These are phyloP conservation scores for Pseudogymnoascus sp. DNA, from an alignment of 2,329 filamentous ascomycete genomes.

Conservation along the genomic window DNA sequence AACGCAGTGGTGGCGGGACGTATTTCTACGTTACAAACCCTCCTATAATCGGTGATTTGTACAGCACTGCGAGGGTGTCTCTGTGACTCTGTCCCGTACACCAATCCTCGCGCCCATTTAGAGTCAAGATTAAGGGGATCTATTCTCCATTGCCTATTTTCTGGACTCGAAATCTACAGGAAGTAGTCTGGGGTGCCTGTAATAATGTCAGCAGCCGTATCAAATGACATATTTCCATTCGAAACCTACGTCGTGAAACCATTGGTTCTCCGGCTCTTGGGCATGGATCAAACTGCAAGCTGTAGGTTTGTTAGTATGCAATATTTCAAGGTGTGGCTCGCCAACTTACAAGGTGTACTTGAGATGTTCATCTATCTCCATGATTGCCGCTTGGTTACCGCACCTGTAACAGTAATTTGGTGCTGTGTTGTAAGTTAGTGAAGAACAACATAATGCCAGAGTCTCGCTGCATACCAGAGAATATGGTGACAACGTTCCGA, in stretches of 20 bases:
- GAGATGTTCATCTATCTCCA: slow-evolving; percentile 99
- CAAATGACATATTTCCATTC: background rate
- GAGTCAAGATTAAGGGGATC: slow-evolving; percentile 1
- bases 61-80: background rate
- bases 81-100: background rate
- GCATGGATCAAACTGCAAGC: slow-evolving; percentile 98
- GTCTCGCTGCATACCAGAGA: slow-evolving; percentile 64
- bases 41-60: background rate
- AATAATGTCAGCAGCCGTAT: slow-evolving; percentile 9
- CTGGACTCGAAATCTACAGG: slow-evolving; percentile 54
- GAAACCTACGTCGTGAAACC: slow-evolving; percentile 77
- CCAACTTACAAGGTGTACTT: slow-evolving; percentile 97
- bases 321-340: slow-evolving; percentile 9
- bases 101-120: background rate
- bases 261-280: slow-evolving; percentile 95
- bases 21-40: slow-evolving; percentile 9
- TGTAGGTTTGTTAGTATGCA: slow-evolving; percentile 37
- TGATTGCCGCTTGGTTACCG: slow-evolving; percentile 98
- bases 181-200: slow-evolving; percentile 92
- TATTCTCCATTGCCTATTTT: slow-evolving; percentile 10
- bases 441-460: background rate
- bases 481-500: slow-evolving; percentile 96
- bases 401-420: slow-evolving; percentile 98
- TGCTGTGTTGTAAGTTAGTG: slow-evolving; percentile 41
- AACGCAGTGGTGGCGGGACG: background rate